Base-by-base conservation (phyloP, 192 early-diverging fungal species). In the Rhizoclosmatium sp. region DNA sequence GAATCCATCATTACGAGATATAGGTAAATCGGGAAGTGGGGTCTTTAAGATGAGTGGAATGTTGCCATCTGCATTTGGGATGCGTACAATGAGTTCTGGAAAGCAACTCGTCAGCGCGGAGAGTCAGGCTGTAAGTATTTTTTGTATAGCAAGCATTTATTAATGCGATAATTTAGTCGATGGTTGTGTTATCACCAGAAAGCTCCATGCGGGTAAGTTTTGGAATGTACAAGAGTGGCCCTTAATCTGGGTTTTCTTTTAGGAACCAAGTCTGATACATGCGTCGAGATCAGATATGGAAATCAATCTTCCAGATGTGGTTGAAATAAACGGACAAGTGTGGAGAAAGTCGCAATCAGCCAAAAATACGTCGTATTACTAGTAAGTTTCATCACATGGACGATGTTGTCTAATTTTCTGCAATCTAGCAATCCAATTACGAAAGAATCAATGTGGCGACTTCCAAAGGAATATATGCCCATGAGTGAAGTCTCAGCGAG, bases 301-400 rank as follows among this genome's bases (percentile, higher is more conserved):
- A 3, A 59, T 58, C 10, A 21, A 10, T 45, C 79, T 87, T 47
- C 88, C 88, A 16, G 88, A 88, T 4, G 78, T 80, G 47, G 88
- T 88, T 40, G 83, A 87, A 48, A 85, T 86, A 19, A 41, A 72
- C n/a, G 88, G 88, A 1, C 68, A 70, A 21, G 76, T 86, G 3
- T 88, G 83, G 81, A 86, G 84, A 59, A 61, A 78, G 47, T 70
- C 88, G 2, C 42, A 82, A 7, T 81, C 86, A n/a, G 86, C 88
- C n/a, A 86, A 79, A 68, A 83, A 81, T 44, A 46, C 21, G 9
- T 47, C 72, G 5, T 89, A 88, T 71, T 89, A 88, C 73, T 87
- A 66, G 88, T 89, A 81, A 79, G 85, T 72, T 9, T 42, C 4
- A 58, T 75, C 48, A 21, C 10, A 23, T 10, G 16, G n/a, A 56